Percentiles rank a stretch among this genome's conserved stretches.
Conservation (phyloP, 1,139 yeast species). For the Trichomonascaceae sp. region DNA sequence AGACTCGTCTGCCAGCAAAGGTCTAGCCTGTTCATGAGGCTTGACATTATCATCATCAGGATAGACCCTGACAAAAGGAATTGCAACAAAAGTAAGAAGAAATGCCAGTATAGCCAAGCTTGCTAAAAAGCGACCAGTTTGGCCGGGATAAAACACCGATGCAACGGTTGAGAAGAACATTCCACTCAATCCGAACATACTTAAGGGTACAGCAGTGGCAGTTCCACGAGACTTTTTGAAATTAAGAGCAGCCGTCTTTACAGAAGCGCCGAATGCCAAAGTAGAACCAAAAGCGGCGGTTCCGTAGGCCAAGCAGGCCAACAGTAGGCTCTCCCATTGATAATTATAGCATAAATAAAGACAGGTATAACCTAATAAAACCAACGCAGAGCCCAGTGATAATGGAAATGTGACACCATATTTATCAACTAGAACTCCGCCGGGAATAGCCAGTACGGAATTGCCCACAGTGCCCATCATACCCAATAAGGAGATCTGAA, state of each 20-base stretch:
- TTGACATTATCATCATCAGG: slow-evolving; percentile 9
- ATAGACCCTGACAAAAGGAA: slow-evolving; percentile 26
- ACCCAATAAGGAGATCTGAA: slow-evolving; percentile 50
- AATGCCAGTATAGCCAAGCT: slow-evolving; percentile 27
- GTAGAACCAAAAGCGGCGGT: slow-evolving; percentile 31
- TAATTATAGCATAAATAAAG: slow-evolving; percentile 24
- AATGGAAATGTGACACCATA: slow-evolving; percentile 44
- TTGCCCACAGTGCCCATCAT: slow-evolving; percentile 52
- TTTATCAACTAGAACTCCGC: slow-evolving; percentile 52
- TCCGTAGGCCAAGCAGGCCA: slow-evolving; percentile 25
- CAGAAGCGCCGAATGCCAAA: slow-evolving; percentile 30
- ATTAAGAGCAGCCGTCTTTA: slow-evolving; percentile 33
- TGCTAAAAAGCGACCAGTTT: slow-evolving; percentile 29
- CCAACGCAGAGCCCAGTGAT: slow-evolving; percentile 29
- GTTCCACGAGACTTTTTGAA: slow-evolving; percentile 32
- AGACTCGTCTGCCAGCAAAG: neutral
- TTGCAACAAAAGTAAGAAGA: slow-evolving; percentile 23
- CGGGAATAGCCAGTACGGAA: slow-evolving; percentile 51
- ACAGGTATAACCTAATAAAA: slow-evolving; percentile 25
- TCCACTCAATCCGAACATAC: slow-evolving; percentile 35
- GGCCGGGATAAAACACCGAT: slow-evolving; percentile 27
- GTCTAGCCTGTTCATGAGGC: neutral
- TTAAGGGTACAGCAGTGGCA: slow-evolving; percentile 33
- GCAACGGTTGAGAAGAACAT: slow-evolving; percentile 30
- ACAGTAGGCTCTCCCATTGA: slow-evolving; percentile 19